Base-by-base conservation (phyloP, 73 alveolate species). In the Blepharisma japonicum region DNA sequence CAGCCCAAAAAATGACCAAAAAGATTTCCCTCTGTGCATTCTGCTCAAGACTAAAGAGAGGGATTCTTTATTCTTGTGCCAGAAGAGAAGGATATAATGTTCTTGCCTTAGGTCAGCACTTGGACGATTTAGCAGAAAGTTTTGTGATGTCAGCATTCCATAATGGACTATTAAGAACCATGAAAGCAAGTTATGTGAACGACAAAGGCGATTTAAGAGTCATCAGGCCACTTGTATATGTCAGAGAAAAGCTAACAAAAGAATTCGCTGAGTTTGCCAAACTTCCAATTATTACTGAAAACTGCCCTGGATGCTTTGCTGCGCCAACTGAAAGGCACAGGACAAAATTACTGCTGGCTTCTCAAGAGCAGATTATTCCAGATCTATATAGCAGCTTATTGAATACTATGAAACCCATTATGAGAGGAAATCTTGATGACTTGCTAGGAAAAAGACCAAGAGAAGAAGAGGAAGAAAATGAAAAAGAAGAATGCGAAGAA, bases 231-330 rank as follows among this genome's bases (percentile, higher is more conserved):
- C 82, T 96, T 50, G 97, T 91, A 25, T 87, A 89, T 77, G 95
- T 96, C 68, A 91, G 99, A 79, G 99, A 96, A 80, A 92, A 90
- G 80, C 82, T 91, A 39, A 81, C 94, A 50, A 95, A 94, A 71
- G 95, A 88, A 54, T 96, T 96, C 85, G 88, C 97, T 48, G 71
- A 81, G 56, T 78, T 71, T 6, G 54, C 55, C n/a, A 87, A 94
- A 81, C 91, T 96, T 49, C 99, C 99, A 4, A 94, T 96, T 49
- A 95, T 96, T 38, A 91, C 96, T 50, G 99, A 96, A 74, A 96
- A 96, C 89, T 96, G 99, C 67, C 99, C 99, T 6, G 99, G 99
- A 23, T 96, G 99, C 68, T 96, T 96, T 68, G 95, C 98, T 39
- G 97, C 97, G 42, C 99, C 99, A 5, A 94, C 93, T 79, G 99